Evolutionary conservation across 345 rosid genomes (phyloP).

Genomic region (Garcia nutans): DNA sequence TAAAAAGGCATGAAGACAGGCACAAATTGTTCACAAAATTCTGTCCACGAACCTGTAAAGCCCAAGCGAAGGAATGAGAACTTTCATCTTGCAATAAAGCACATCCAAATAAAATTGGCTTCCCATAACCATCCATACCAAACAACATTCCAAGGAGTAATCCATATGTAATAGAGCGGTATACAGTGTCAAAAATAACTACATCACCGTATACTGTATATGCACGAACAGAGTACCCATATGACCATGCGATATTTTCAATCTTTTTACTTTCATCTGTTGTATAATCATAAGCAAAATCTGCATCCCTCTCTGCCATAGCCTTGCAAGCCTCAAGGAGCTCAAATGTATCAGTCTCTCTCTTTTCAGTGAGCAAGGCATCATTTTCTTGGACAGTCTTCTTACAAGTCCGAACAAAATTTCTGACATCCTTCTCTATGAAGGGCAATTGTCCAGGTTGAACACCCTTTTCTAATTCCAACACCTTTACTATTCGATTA

Average conservation of each 20-base stretch:
- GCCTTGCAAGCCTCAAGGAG: conserved; percentile 76
- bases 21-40: conserved; percentile 34
- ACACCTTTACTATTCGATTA: conserved; percentile 75
- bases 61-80: conserved; percentile 73
- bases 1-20: conserved; percentile 27
- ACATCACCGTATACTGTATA: conserved; percentile 69
- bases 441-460: conserved; percentile 83
- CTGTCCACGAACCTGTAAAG: conserved; percentile 79
- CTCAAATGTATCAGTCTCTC: conserved; percentile 68
- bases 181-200: conserved; percentile 68
- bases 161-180: conserved; percentile 78
- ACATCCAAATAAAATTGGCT: conserved; percentile 70
- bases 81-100: conserved; percentile 81
- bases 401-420: conserved; percentile 82
- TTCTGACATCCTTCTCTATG: conserved; percentile 91
- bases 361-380: conserved; percentile 69
- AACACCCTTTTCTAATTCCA: conserved; percentile 87
- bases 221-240: conserved; percentile 59
- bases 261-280: conserved; percentile 65
- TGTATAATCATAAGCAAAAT: conserved; percentile 64
- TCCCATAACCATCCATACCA: conserved; percentile 73
- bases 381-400: conserved; percentile 83
- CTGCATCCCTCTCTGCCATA: conserved; percentile 61
- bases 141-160: conserved; percentile 79
- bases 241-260: conserved; percentile 88